Evolutionary conservation across 2,329 filamentous ascomycete species (phyloP).

Genomic region (Alternaria longipes): DNA sequence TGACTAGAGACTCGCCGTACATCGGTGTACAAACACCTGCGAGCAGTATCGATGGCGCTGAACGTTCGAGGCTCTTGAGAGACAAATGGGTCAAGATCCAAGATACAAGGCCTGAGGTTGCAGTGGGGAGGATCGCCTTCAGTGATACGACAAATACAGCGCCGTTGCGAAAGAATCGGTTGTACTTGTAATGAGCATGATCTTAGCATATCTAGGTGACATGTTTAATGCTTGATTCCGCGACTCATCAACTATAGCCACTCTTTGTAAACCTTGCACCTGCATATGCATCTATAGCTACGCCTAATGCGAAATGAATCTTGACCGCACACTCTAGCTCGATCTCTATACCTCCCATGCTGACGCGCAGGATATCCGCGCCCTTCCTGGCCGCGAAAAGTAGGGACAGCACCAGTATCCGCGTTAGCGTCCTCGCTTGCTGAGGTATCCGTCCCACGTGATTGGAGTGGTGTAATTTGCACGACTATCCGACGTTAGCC

Average conservation of each 20-base stretch:
- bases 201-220: not conserved
- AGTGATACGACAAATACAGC: conserved; percentile 2
- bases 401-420: conserved; percentile 27
- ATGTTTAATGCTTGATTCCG: too few relatives aligned
- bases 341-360: not conserved
- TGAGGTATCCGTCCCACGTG: conserved; percentile 34
- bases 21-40: conserved; percentile 10
- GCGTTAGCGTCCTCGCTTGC: conserved; percentile 16
- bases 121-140: conserved; percentile 24
- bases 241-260: too few relatives aligned
- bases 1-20: conserved; percentile 20
- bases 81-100: conserved; percentile 26
- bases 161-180: not conserved
- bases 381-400: conserved; percentile 16
- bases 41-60: conserved; percentile 11
- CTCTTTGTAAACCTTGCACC: not conserved
- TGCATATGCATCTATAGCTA: not conserved
- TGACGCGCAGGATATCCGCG: conserved; percentile 25
- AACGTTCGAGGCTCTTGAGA: conserved; percentile 14
- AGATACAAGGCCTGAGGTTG: conserved; percentile 19
- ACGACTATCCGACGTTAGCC: conserved; percentile 36
- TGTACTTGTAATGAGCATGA: not conserved
- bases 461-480: conserved; percentile 1
- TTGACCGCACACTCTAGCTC: not conserved
- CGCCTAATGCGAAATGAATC: not conserved